Percentiles rank a stretch among this genome's conserved stretches.
Evolutionary conservation across 164 flowering plant genomes (phyloP).

Genomic region (Vitis cinerea): DNA sequence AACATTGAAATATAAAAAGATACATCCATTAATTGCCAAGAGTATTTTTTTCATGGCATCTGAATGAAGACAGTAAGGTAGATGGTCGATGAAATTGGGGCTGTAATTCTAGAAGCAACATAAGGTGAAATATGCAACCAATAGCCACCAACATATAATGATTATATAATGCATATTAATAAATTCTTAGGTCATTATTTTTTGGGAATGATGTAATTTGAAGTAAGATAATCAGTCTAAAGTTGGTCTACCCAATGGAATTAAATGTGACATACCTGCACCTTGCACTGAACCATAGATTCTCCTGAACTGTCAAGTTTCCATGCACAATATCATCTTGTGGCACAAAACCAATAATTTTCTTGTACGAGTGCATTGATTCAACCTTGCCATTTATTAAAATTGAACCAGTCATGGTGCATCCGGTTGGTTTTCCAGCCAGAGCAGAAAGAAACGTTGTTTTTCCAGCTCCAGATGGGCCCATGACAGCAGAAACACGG

Average conservation of each 20-base stretch:
- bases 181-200: neutral
- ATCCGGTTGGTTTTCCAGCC: slow-evolving; percentile 78
- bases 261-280: slow-evolving; percentile 63
- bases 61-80: too few relatives aligned
- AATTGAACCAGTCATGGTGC: slow-evolving; percentile 62
- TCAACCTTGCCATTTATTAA: slow-evolving; percentile 79
- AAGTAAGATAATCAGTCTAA: neutral
- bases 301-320: slow-evolving; percentile 95
- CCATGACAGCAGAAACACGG: slow-evolving; percentile 97
- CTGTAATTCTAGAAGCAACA: neutral
- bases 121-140: neutral
- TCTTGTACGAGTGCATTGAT: slow-evolving; percentile 84
- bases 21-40: too few relatives aligned
- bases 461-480: slow-evolving; percentile 99
- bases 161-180: neutral
- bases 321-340: slow-evolving; percentile 99
- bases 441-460: slow-evolving; percentile 98
- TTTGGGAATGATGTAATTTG: neutral
- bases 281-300: slow-evolving; percentile 92
- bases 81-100: too few relatives aligned
- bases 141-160: neutral
- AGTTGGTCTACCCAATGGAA: neutral
- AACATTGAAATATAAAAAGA: too few relatives aligned
- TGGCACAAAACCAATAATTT: slow-evolving; percentile 93
- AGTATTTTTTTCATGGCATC: too few relatives aligned